Percentiles rank a stretch among this genome's conserved stretches.
phyloP scores from a whole-genome alignment of 1,139 yeast species.

The Candida mesenterica region DNA sequence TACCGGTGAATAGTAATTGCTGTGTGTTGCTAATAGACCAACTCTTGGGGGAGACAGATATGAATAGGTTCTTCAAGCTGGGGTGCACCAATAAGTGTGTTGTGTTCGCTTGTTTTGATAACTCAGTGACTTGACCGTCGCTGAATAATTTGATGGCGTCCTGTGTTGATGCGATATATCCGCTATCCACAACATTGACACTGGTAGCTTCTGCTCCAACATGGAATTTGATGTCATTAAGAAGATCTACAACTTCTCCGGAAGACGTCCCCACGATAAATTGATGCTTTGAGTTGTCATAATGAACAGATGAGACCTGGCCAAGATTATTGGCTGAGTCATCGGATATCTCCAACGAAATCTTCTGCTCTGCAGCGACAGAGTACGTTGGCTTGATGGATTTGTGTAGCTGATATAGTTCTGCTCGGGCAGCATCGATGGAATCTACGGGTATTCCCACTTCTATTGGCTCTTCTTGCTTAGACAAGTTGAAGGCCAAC shows the following conservation, averaged over 20 bases:
- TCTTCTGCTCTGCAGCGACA: slow-evolving; percentile 16
- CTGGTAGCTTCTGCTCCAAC: slow-evolving; percentile 12
- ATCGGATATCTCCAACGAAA: slow-evolving; percentile 12
- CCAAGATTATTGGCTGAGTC: slow-evolving; percentile 15
- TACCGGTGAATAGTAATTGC: slow-evolving; percentile 3
- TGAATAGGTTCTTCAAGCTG: slow-evolving; percentile 27
- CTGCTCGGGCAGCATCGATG: slow-evolving; percentile 34
- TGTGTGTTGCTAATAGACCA: slow-evolving; percentile 32
- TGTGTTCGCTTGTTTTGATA: slow-evolving; percentile 11
- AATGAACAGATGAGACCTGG: slow-evolving; percentile 13
- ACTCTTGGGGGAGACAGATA: slow-evolving; percentile 25
- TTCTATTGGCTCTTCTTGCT: slow-evolving; percentile 12
- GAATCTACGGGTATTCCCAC: slow-evolving; percentile 20
- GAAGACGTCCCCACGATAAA: slow-evolving; percentile 21
- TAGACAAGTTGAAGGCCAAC: slow-evolving; percentile 33
- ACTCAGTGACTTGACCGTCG: slow-evolving; percentile 1
- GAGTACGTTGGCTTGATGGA: slow-evolving; percentile 38
- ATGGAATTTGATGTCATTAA: slow-evolving; percentile 5
- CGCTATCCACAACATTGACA: slow-evolving; percentile 16
- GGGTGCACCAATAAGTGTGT: slow-evolving; percentile 34
- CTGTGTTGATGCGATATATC: slow-evolving; percentile 5
- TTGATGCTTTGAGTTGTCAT: slow-evolving; percentile 15
- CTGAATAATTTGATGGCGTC: slow-evolving; percentile 2
- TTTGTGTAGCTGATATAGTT: slow-evolving; percentile 43
- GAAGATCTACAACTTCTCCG: slow-evolving; percentile 21